phyloP scores from a whole-genome alignment of 2,329 filamentous ascomycete genomes.

The Chaetomium strumarium region DNA sequence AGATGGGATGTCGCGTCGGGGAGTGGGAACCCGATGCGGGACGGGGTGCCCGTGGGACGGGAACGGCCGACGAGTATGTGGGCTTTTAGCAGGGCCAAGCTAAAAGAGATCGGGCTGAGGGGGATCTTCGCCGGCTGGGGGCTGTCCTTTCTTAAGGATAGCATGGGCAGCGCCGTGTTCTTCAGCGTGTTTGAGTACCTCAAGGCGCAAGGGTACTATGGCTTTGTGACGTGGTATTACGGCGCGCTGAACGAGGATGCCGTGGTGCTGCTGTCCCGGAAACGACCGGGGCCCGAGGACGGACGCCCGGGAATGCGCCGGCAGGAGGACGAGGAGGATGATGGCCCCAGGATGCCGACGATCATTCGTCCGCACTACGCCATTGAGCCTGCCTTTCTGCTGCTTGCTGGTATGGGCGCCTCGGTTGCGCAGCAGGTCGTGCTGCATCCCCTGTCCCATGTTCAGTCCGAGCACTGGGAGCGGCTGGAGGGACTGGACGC shows the following conservation, averaged over 20 bases:
- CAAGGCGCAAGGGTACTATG: conserved; percentile 68
- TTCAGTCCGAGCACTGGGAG: conserved; percentile 69
- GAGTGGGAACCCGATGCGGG: conserved; percentile 28
- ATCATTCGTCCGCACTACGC: conserved; percentile 69
- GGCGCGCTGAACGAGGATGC: conserved; percentile 49
- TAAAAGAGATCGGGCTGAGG: conserved; percentile 64
- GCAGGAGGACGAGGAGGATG: not conserved
- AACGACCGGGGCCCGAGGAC: conserved; percentile 34
- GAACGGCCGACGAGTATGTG: conserved; percentile 58
- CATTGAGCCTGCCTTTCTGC: conserved; percentile 65
- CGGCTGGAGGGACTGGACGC: conserved; percentile 67
- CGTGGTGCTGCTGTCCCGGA: conserved; percentile 44
- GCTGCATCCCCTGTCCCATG: conserved; percentile 63
- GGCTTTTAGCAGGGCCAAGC: conserved; percentile 61
- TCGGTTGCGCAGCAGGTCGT: conserved; percentile 63
- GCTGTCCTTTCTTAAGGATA: conserved; percentile 63
- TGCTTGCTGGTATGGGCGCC: conserved; percentile 62
- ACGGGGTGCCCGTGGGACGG: conserved; percentile 23
- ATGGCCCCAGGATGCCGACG: conserved; percentile 27
- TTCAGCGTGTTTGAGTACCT: conserved; percentile 72
- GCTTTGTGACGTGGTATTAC: conserved; percentile 66
- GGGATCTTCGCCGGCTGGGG: conserved; percentile 71
- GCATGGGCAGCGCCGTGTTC: conserved; percentile 63
- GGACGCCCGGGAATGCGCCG: conserved; percentile 3
- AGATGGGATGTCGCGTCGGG: conserved; percentile 51